phyloP scores from a whole-genome alignment of 140 eudicot genomes.

The Senecio squalidus region DNA sequence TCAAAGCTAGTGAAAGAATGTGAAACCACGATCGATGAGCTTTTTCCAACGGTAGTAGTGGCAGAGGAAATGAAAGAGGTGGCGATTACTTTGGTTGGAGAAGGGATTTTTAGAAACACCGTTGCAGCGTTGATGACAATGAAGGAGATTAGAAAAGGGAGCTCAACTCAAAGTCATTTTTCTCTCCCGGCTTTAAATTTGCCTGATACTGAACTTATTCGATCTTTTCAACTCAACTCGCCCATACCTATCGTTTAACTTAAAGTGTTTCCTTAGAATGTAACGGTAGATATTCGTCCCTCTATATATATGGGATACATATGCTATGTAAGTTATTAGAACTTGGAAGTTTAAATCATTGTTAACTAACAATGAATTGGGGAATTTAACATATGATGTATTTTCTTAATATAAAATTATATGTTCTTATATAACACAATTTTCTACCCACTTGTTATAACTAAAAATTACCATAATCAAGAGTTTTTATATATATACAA shows the following conservation, averaged over 20 bases:
- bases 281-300: not conserved
- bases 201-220: constrained; percentile 61
- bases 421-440: no score
- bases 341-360: not conserved
- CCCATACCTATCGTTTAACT: constrained; percentile 55
- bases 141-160: constrained; percentile 78
- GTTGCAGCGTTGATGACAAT: constrained; percentile 79
- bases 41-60: constrained; percentile 42
- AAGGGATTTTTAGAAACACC: constrained; percentile 74
- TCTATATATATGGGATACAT: not conserved
- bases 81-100: constrained; percentile 41
- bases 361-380: not conserved
- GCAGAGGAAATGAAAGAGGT: constrained; percentile 24
- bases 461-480: no score
- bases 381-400: not conserved
- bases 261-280: not conserved
- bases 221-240: constrained; percentile 43
- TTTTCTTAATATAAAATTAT: no score
- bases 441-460: no score
- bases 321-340: not conserved
- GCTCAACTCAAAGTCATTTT: constrained; percentile 75
- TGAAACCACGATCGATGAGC: constrained; percentile 56
- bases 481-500: no score
- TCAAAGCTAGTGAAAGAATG: constrained; percentile 85
- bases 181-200: constrained; percentile 81